Base-by-base conservation (phyloP, 768 basidiomycete species). In the Hysterangium stoloniferum region DNA sequence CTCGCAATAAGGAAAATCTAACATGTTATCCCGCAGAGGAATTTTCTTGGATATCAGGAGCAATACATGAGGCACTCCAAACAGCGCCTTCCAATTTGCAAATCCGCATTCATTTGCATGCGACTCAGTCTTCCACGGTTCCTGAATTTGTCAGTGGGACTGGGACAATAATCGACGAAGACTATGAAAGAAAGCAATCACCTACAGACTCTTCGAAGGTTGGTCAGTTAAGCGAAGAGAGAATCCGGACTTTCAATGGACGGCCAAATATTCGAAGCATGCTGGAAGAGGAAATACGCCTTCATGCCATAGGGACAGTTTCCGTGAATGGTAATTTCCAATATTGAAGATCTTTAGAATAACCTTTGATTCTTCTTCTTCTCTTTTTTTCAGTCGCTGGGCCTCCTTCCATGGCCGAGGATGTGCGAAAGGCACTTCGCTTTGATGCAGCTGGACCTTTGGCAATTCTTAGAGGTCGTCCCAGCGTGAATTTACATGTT, bases 401-500 rank as follows among this genome's bases (percentile, higher is more conserved):
- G 3, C 73, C 73, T 5, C 60, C 67, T 19, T 58, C 59, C 1
- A 49, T 76, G 22, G 66, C 72, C 1, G 61, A 68, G 35, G 68
- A 71, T 17, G 64, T 76, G 35, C 63, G 71, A 6, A 56, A 55
- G 17, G 64, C 66, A 12, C 58, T 75, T 11, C 54, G 65, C 8
- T 62, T 68, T 3, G 64, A 62, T 28, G 37, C 64, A 36, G 34
- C 19, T 35, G 28, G 19, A 17, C 46, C 46, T n/a, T 17, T 15
- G 33, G 20, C 24, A 22, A 24, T 33, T 12, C 58, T 75, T 41
- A 65, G 62, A 54, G 73, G 74, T 31, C 56, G 60, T 11, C 67
- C 68, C 19, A 58, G 66, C 2, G 73, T 75, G 12, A 70, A 68
- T 7, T 64, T 75, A 17, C 73, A 76, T 50, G 70, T 73, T 34